Conservation (phyloP, 2,329 filamentous ascomycete species). For the Fusarium sp. region DNA sequence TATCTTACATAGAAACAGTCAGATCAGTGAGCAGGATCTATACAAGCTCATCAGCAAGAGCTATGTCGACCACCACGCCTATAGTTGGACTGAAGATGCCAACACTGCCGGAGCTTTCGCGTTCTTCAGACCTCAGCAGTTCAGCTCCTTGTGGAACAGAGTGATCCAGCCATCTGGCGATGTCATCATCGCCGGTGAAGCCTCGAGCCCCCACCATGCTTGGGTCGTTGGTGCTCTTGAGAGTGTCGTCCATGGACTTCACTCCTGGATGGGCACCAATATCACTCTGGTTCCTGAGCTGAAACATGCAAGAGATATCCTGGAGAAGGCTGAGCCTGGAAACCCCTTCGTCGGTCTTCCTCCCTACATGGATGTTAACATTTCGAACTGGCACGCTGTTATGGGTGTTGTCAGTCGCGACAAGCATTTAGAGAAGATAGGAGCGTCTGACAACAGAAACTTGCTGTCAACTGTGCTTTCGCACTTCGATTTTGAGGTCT, state of each 20-base stretch:
- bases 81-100: neutral
- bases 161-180: constrained; percentile 19
- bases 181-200: constrained; percentile 17
- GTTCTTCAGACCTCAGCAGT: constrained; percentile 17
- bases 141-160: constrained; percentile 11
- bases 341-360: constrained; percentile 3
- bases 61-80: constrained; percentile 5
- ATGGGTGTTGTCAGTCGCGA: neutral
- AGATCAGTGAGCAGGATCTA: neutral
- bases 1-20: neutral
- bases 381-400: neutral
- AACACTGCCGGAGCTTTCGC: constrained; percentile 23
- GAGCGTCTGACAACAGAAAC: neutral
- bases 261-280: constrained; percentile 4
- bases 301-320: neutral
- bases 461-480: neutral
- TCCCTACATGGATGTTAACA: neutral
- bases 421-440: neutral
- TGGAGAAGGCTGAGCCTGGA: neutral
- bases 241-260: neutral
- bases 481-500: neutral
- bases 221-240: constrained; percentile 12
- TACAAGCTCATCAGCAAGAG: neutral
- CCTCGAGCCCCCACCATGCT: constrained; percentile 4
- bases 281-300: neutral